Evolutionary conservation across 2,329 filamentous ascomycete genomes (phyloP), one percentile per base, ranked within the genome.

Genomic region (Hypomyces rosellus): DNA sequence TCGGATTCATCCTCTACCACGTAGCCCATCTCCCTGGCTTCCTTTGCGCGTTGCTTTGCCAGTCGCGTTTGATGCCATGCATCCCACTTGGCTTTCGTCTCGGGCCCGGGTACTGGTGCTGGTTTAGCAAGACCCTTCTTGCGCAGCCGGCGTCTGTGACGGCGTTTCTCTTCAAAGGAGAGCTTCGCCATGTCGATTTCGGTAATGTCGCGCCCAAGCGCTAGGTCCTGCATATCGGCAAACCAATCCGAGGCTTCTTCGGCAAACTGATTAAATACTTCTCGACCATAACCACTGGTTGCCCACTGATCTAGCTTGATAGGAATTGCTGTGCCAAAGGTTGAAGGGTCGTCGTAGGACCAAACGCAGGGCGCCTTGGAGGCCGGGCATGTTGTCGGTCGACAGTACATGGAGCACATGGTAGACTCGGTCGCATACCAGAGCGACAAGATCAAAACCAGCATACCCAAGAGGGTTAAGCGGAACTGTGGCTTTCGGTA

Each of bases 251-350:
- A 64, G 1, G 72, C 54, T 34, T 78, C 72, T 45, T 80, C 73
- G 4, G 61, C 57, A 2, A 69, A 55, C 40, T 64, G 61, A n/a
- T 61, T 62, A 13, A 65, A 62, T 3, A 73, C 40, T 1, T 55
- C 58, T 36, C 76, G 74, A 5, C 76, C 76, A 34, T 64, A 65
- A 1, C 80, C 80, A 14, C 76, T 74, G 0, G 77, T 78, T 8
- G 70, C 61, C 80, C 80, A 84, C 57, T 84, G 74, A 60, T 85
- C 81, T 12, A 84, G 59, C 66, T 84, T 84, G 50, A 81, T 74
- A 3, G 81, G 81, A 42, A 84, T 70, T 1, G 80, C 77, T 37
- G 69, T 71, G n/a, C 80, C 81, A 63, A 81, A 84, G 22, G 74
- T 74, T 0, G 74, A 74, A 0, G 81, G 81, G 60, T 84, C 81